A percentile compares a stretch with the other conserved stretches of the same genome.
Conservation (phyloP, 257 asterid genomes). For the Ocimum tenuiflorum region DNA sequence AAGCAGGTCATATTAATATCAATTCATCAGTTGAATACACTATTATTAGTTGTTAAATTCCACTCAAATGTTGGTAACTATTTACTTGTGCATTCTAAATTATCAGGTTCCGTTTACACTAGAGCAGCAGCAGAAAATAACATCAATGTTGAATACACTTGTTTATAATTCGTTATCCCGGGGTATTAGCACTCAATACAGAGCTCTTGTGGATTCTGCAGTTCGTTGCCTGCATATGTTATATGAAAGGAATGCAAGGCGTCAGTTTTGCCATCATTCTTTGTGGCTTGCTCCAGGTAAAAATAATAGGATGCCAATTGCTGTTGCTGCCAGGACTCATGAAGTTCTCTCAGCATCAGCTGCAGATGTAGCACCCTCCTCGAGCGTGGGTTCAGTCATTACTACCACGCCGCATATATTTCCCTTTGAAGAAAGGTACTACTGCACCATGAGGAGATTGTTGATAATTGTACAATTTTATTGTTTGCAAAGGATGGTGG, state of each 20-base stretch:
- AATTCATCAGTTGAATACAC: conserved; percentile 2
- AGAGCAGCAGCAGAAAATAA: conserved; percentile 79
- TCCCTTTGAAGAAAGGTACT: conserved; percentile 93
- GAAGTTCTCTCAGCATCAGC: conserved; percentile 53
- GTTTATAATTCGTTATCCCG: conserved; percentile 69
- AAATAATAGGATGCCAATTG: conserved; percentile 75
- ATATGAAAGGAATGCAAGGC: conserved; percentile 93
- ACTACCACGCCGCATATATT: conserved; percentile 83
- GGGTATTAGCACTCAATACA: conserved; percentile 33
- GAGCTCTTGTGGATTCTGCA: conserved; percentile 67
- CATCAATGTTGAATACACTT: conserved; percentile 65
- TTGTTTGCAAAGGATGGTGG: background rate
- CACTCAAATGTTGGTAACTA: conserved; percentile 3
- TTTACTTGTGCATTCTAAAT: conserved; percentile 7
- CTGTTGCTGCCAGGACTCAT: conserved; percentile 91
- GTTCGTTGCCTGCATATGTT: conserved; percentile 84
- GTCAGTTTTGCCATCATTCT: conserved; percentile 74
- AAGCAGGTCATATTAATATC: conserved; percentile 58
- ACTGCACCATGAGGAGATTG: background rate
- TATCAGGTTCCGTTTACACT: conserved; percentile 73
- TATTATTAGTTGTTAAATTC: background rate
- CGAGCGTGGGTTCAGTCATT: conserved; percentile 62
- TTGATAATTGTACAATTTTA: background rate
- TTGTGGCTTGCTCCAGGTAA: conserved; percentile 96
- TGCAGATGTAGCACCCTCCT: conserved; percentile 42